These are phyloP conservation scores for Diutina ranongensis DNA, from an alignment of 1,139 yeast genomes.

Conservation along the genomic window DNA sequence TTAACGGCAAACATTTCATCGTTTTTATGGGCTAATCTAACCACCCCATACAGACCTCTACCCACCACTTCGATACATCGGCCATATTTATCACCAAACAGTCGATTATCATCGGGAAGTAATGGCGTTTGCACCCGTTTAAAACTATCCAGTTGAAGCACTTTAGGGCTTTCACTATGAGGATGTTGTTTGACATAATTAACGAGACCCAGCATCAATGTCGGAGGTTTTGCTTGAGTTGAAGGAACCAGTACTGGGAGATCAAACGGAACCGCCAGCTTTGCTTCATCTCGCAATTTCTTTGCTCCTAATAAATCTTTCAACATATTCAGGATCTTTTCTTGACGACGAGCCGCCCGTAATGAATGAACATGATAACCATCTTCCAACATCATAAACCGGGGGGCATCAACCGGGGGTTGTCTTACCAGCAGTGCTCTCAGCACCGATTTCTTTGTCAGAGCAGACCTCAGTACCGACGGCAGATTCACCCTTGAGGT, in stretches of 20 bases:
- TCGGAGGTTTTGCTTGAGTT: constrained; percentile 41
- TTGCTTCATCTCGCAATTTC: constrained; percentile 70
- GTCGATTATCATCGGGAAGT: constrained; percentile 19
- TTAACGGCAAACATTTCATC: constrained; percentile 31
- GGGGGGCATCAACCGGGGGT: constrained; percentile 6
- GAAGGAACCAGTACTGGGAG: constrained; percentile 12
- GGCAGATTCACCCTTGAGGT: neutral
- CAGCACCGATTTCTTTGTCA: neutral
- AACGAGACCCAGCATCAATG: constrained; percentile 34
- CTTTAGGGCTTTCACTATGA: neutral
- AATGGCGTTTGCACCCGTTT: neutral
- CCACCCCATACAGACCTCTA: constrained; percentile 37
- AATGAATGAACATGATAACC: constrained; percentile 75
- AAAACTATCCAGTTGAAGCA: neutral
- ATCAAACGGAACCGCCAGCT: constrained; percentile 73
- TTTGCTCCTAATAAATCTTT: constrained; percentile 78
- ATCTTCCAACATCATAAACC: constrained; percentile 47
- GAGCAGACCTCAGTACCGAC: neutral
- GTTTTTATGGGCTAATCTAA: constrained; percentile 34
- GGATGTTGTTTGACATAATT: constrained; percentile 3
- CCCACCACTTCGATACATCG: constrained; percentile 41
- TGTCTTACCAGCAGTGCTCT: neutral
- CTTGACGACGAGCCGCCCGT: constrained; percentile 73
- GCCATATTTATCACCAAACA: constrained; percentile 39
- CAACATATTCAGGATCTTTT: constrained; percentile 75